A percentile compares a stretch with the other conserved stretches of the same genome.
These are phyloP conservation scores for Trypanosoma cruzi DNA, from an alignment of 208 protist genomes.

Conservation along the genomic window DNA sequence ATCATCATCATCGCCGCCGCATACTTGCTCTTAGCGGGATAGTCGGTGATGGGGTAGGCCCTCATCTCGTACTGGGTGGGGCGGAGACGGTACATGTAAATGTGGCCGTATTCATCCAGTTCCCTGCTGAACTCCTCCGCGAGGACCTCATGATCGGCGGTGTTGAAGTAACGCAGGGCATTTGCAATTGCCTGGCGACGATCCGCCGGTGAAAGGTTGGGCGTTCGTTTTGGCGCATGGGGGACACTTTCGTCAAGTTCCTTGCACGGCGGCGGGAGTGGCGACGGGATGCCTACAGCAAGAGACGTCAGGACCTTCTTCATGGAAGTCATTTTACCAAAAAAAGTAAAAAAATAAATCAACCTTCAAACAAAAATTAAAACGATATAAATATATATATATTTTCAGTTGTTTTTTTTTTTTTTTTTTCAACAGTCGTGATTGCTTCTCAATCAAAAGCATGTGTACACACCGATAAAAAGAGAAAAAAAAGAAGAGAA, in stretches of 20 bases:
- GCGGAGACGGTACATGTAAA: conserved; percentile 91
- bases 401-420: background rate
- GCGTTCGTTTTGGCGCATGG: conserved; percentile 50
- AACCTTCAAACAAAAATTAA: too few relatives aligned
- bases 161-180: conserved; percentile 78
- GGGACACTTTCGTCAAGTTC: conserved; percentile 32
- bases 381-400: background rate
- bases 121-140: conserved; percentile 76
- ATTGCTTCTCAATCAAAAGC: background rate
- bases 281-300: conserved; percentile 25
- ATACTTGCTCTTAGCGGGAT: conserved; percentile 34
- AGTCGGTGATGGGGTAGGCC: conserved; percentile 24
- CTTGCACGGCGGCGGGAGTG: conserved; percentile 20
- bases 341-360: conserved; percentile 5
- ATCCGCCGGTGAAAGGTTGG: conserved; percentile 34
- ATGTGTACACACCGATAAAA: too few relatives aligned
- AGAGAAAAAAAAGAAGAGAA: background rate
- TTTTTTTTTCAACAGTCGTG: background rate
- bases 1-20: conserved; percentile 89
- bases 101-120: conserved; percentile 77
- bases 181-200: conserved; percentile 60
- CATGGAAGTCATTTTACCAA: conserved; percentile 13
- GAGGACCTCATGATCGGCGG: conserved; percentile 44
- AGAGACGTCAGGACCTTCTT: conserved; percentile 28
- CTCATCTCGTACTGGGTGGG: conserved; percentile 70